Base-by-base conservation (phyloP, 2,329 filamentous ascomycete species). In the Sphaerostilbella broomeana region DNA sequence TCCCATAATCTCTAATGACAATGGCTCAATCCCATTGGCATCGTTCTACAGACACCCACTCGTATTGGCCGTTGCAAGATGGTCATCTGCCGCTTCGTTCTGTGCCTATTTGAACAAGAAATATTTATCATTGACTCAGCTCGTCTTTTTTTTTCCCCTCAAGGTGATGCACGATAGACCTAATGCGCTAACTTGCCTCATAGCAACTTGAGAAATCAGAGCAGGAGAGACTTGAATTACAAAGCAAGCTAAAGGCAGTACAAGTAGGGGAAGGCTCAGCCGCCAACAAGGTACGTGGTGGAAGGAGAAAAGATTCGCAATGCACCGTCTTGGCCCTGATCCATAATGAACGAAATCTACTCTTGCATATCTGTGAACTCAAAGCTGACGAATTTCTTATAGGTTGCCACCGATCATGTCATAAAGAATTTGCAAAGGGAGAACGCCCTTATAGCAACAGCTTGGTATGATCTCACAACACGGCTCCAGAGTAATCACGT, bases 401-500 rank as follows among this genome's bases (percentile, higher is more conserved):
- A 77, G 69, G 69, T 70, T 29, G 64, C 70, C 39, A 61, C 60
- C 47, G 73, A 78, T 32, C 65, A 74, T 53, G 64, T 69, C 35
- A 74, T 85, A 54, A 77, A 78, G 49, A 84, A 81, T 51, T 73
- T 94, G 43, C 75, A 84, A 58, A 77, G 83, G 51, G 86, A 94
- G 61, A 87, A 86, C 58, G 73, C 74, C 26, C 72, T 92, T 56
- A 86, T 94, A 52, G 71, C 81, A 18, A 84, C 80, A n/a, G 86
- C 86, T 2, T 94, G 85, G 85, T 89, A 89, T 63, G 85, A 90
- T 60, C 74, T 92, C 53, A 80, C 81, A 18, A 81, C 73, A 56
- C 73, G 86, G 36, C 62, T 94, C 50, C 86, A 92, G 63, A 88
- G 84, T 65, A 90, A 89, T 58, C 84, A 85, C 46, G 81, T 90